Evolutionary conservation across 1,139 yeast species (phyloP).

Genomic region (Pichia sp.): DNA sequence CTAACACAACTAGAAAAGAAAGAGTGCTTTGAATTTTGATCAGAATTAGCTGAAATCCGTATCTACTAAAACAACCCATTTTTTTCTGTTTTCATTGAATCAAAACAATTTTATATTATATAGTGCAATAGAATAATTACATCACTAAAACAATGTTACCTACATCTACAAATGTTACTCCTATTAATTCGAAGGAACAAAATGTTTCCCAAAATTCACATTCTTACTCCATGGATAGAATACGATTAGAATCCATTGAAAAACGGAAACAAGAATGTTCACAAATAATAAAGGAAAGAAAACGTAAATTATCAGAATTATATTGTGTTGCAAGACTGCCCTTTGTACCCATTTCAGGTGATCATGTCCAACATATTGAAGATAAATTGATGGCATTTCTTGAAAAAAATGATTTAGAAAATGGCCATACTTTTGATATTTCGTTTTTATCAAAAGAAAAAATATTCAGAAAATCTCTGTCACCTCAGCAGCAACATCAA

Average conservation of each 20-base stretch:
- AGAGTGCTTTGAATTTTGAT: too few relatives aligned
- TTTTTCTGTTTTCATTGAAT: too few relatives aligned
- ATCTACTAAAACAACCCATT: too few relatives aligned
- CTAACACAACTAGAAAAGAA: too few relatives aligned
- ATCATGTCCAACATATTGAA: constrained; percentile 32
- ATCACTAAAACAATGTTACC: neutral
- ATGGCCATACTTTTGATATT: constrained; percentile 34
- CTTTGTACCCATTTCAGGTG: constrained; percentile 34
- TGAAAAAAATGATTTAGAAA: constrained; percentile 39
- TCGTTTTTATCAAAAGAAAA: constrained; percentile 28
- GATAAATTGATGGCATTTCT: constrained; percentile 37
- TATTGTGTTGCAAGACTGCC: constrained; percentile 47
- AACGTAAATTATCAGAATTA: constrained; percentile 48
- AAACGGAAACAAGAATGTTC: constrained; percentile 37
- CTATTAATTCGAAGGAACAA: neutral
- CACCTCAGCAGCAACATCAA: constrained; percentile 20
- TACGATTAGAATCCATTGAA: constrained; percentile 41
- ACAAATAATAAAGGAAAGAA: constrained; percentile 34
- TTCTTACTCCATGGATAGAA: constrained; percentile 34
- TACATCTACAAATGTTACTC: neutral
- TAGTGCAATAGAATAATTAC: neutral
- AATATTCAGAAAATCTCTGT: constrained; percentile 23
- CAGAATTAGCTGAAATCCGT: too few relatives aligned
- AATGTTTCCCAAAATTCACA: constrained; percentile 2
- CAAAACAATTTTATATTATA: too few relatives aligned